Percentiles rank a stretch among this genome's conserved stretches.
Conservation (phyloP, 129 eudicot species). For the Artemisia annua region DNA sequence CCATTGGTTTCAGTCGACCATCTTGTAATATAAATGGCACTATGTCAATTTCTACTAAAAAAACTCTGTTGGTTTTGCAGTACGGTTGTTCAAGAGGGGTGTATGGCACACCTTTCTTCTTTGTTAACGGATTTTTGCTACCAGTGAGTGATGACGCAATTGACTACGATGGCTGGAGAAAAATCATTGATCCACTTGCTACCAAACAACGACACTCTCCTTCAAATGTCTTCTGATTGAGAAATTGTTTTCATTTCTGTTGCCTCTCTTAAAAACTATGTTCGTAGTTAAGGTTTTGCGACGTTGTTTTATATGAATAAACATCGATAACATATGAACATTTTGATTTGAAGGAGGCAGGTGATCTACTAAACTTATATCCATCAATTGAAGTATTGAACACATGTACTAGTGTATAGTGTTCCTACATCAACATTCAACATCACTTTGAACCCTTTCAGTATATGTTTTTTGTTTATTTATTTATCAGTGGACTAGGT, state of each 20-base stretch:
- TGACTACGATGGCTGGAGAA: conserved; percentile 67
- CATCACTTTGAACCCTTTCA: too few species aligned
- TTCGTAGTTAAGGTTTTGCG: background rate
- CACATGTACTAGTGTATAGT: too few species aligned
- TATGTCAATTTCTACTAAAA: background rate
- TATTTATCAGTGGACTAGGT: too few species aligned
- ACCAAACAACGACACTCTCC: conserved; percentile 23
- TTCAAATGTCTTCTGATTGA: conserved; percentile 22
- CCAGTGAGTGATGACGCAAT: conserved; percentile 48
- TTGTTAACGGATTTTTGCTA: conserved; percentile 72
- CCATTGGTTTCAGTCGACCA: background rate
- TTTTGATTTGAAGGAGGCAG: background rate
- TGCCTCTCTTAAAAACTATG: conserved; percentile 3
- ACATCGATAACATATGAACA: background rate
- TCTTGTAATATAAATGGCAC: background rate
- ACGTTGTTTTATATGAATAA: conserved; percentile 28
- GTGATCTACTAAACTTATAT: background rate
- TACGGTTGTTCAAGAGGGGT: conserved; percentile 92
- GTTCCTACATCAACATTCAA: too few species aligned
- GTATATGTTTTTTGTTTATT: too few species aligned
- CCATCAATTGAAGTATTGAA: too few species aligned
- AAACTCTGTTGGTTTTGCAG: conserved; percentile 39
- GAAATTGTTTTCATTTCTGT: background rate
- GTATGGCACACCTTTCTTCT: conserved; percentile 80
- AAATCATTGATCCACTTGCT: conserved; percentile 57